Evolutionary conservation across 805 yeast genomes (phyloP).

Genomic region (Hemisphaericaspora nanyangensis): DNA sequence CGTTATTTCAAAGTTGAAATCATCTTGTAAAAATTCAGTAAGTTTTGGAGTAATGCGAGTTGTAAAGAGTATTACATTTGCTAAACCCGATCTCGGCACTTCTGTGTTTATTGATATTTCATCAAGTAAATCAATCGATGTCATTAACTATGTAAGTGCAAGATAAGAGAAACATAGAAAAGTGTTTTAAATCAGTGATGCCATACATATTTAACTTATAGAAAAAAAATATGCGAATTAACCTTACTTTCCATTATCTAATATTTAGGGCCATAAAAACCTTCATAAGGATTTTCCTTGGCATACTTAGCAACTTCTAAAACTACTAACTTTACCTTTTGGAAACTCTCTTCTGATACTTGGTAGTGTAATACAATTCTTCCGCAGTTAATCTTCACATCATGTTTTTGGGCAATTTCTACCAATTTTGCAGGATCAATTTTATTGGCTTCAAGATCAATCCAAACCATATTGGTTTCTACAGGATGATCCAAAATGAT

Average conservation of each 20-base stretch:
- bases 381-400: slow-evolving; percentile 64
- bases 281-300: slow-evolving; percentile 43
- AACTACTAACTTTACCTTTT: slow-evolving; percentile 45
- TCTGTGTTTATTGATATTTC: not conserved
- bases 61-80: slow-evolving; percentile 10
- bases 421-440: slow-evolving; percentile 56
- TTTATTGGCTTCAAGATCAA: slow-evolving; percentile 52
- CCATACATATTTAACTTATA: too few relatives aligned
- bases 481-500: slow-evolving; percentile 68
- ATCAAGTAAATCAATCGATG: too few relatives aligned
- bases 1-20: slow-evolving; percentile 45
- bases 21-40: slow-evolving; percentile 20
- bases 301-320: slow-evolving; percentile 56
- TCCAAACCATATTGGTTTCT: slow-evolving; percentile 78
- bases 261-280: not conserved
- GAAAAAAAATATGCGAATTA: too few relatives aligned
- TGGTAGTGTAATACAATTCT: slow-evolving; percentile 77
- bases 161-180: too few relatives aligned
- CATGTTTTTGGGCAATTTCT: slow-evolving; percentile 53
- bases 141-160: too few relatives aligned
- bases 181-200: too few relatives aligned
- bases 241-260: too few relatives aligned
- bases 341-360: slow-evolving; percentile 27
- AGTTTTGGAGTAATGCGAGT: slow-evolving; percentile 12
- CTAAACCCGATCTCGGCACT: not conserved